Evolutionary conservation across 106 monocot species (phyloP).

Genomic region (Dioscorea dumetorum): DNA sequence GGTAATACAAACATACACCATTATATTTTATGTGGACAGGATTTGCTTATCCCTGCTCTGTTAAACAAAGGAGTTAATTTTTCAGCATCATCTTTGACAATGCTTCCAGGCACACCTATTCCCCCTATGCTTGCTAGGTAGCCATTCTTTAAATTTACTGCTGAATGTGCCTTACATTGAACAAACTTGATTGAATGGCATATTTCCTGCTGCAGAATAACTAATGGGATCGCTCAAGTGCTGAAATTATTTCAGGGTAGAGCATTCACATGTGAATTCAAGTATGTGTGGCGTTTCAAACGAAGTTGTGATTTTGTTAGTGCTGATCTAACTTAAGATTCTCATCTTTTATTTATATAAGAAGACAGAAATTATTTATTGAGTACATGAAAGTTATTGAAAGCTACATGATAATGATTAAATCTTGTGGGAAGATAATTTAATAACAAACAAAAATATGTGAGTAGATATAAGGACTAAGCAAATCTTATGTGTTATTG

Average conservation of each 20-base stretch:
- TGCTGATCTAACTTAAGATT: too few species aligned
- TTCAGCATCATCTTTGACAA: slow-evolving; percentile 53
- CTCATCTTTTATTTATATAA: too few species aligned
- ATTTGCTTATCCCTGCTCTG: slow-evolving; percentile 82
- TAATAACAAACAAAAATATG: too few species aligned
- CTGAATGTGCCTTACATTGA: neutral
- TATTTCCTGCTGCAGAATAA: slow-evolving; percentile 54
- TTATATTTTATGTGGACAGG: slow-evolving; percentile 29
- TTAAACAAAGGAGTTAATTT: slow-evolving; percentile 62
- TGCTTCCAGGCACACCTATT: slow-evolving; percentile 83
- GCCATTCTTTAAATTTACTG: slow-evolving; percentile 1
- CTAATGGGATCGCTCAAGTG: slow-evolving; percentile 65
- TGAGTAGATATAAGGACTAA: too few species aligned
- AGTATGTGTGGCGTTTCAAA: slow-evolving; percentile 34
- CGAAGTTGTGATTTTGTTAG: too few species aligned
- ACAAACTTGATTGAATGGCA: neutral
- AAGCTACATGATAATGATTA: too few species aligned
- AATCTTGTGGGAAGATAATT: too few species aligned
- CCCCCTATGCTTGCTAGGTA: slow-evolving; percentile 95
- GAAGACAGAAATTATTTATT: too few species aligned
- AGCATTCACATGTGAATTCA: slow-evolving; percentile 96
- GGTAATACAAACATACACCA: neutral
- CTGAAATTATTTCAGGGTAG: slow-evolving; percentile 61
- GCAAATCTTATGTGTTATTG: too few species aligned
- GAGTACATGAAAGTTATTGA: too few species aligned